A percentile compares a stretch with the other conserved stretches of the same genome.
Conservation (phyloP, 2,329 filamentous ascomycete species). For the Akanthomyces muscarius region DNA sequence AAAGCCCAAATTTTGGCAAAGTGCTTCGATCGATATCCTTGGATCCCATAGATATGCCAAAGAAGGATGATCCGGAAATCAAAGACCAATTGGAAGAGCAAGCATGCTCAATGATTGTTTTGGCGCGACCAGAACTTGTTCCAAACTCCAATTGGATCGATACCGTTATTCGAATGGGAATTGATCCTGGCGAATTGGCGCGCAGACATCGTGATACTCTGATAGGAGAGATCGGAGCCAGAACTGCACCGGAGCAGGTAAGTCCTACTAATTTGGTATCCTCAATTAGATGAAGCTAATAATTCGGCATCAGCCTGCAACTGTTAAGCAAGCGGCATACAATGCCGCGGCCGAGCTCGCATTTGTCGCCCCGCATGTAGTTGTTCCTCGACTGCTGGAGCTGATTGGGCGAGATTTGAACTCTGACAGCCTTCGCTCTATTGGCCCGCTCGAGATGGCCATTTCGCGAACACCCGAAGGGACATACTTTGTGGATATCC, state of each 20-base stretch:
- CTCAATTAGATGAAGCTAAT: conserved; percentile 18
- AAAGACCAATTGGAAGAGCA: conserved; percentile 58
- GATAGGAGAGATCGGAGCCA: conserved; percentile 60
- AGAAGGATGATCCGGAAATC: conserved; percentile 40
- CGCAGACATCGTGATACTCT: conserved; percentile 59
- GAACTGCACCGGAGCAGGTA: conserved; percentile 50
- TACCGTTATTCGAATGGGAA: conserved; percentile 69
- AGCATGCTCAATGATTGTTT: conserved; percentile 70
- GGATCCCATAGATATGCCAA: conserved; percentile 46
- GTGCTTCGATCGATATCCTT: conserved; percentile 62
- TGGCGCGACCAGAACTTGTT: conserved; percentile 74
- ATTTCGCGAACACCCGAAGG: conserved; percentile 91
- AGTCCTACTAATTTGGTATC: conserved; percentile 21
- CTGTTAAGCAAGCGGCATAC: conserved; percentile 67
- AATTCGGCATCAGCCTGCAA: conserved; percentile 25
- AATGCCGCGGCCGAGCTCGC: conserved; percentile 85
- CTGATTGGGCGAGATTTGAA: conserved; percentile 73
- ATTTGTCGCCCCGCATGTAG: conserved; percentile 82
- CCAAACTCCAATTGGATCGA: conserved; percentile 85
- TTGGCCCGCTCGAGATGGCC: conserved; percentile 84
- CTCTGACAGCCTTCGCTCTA: conserved; percentile 60
- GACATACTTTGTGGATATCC: conserved; percentile 82
- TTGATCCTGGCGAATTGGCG: conserved; percentile 79
- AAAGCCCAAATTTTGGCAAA: conserved; percentile 58
- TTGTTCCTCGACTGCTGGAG: conserved; percentile 70